Conservation (phyloP, 2,329 filamentous ascomycete species). For the Penicillium hesseltinei region DNA sequence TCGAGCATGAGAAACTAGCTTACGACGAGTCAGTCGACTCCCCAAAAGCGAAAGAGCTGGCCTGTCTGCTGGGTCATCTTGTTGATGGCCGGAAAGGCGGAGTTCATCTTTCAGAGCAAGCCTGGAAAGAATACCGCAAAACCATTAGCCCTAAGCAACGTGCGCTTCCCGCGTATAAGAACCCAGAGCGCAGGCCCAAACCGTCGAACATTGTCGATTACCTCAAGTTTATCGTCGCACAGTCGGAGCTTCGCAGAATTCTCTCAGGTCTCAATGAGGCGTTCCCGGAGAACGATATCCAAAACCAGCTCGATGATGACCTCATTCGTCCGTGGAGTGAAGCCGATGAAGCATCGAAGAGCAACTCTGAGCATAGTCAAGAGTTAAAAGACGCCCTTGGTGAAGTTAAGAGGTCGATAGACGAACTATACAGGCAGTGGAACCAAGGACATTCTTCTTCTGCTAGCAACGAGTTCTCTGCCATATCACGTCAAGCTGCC, state of each 20-base stretch:
- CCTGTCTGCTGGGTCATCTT: conserved; percentile 45
- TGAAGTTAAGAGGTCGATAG: conserved; percentile 21
- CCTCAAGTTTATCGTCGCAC: conserved; percentile 44
- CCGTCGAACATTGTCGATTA: conserved; percentile 44
- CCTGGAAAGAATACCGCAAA: conserved; percentile 40
- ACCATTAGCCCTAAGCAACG: conserved; percentile 31
- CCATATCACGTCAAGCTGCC: conserved; percentile 26
- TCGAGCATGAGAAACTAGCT: conserved; percentile 49
- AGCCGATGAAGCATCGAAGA: conserved; percentile 22
- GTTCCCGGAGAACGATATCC: conserved; percentile 23
- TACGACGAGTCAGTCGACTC: conserved; percentile 52
- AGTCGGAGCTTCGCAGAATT: conserved; percentile 29
- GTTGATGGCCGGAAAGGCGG: conserved; percentile 49
- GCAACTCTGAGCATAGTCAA: conserved; percentile 12
- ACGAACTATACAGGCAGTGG: conserved; percentile 24
- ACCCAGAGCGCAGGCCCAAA: conserved; percentile 23
- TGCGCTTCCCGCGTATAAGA: conserved; percentile 41
- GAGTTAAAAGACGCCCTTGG: conserved; percentile 21
- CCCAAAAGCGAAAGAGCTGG: conserved; percentile 37
- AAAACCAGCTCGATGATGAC: conserved; percentile 32
- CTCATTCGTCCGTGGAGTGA: conserved; percentile 35
- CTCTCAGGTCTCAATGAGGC: conserved; percentile 32
- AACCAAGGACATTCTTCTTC: conserved; percentile 1
- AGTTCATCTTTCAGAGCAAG: conserved; percentile 40
- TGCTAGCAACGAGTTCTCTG: conserved; percentile 19